Conservation (phyloP, 129 eudicot genomes). For the Solidago caesia region DNA sequence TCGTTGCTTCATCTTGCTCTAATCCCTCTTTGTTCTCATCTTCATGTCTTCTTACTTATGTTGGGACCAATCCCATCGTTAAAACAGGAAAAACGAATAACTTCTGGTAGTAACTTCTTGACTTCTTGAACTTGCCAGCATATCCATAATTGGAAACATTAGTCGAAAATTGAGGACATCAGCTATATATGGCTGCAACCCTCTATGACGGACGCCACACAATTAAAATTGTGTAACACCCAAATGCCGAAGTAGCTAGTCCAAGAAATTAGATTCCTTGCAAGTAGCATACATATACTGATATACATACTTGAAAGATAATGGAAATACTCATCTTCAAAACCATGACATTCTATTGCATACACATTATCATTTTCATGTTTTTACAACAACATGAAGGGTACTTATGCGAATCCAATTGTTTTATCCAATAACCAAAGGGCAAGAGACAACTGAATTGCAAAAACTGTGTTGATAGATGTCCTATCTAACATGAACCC, state of each 20-base stretch:
- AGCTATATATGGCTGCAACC: background rate
- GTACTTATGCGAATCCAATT: constrained; percentile 17
- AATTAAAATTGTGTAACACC: background rate
- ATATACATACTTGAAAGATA: background rate
- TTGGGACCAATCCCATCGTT: too few relatives aligned
- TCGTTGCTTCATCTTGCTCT: too few relatives aligned
- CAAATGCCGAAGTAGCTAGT: background rate
- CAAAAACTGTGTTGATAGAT: constrained; percentile 32
- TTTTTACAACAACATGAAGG: background rate
- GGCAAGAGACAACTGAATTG: constrained; percentile 32
- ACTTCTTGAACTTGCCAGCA: too few relatives aligned
- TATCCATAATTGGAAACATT: background rate
- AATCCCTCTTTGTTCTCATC: too few relatives aligned
- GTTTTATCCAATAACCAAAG: constrained; percentile 35
- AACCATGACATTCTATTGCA: background rate
- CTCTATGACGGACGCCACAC: background rate
- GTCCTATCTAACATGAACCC: constrained; percentile 35
- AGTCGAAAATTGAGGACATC: background rate
- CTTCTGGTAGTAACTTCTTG: too few relatives aligned
- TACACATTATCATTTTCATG: background rate
- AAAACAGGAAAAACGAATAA: too few relatives aligned
- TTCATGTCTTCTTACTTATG: too few relatives aligned
- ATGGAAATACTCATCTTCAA: background rate
- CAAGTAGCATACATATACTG: background rate
- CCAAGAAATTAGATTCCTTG: background rate